Evolutionary conservation across 495 filamentous ascomycete species (phyloP), one percentile per base, ranked within the genome.

Genomic region (Aspergillus haitiensis): DNA sequence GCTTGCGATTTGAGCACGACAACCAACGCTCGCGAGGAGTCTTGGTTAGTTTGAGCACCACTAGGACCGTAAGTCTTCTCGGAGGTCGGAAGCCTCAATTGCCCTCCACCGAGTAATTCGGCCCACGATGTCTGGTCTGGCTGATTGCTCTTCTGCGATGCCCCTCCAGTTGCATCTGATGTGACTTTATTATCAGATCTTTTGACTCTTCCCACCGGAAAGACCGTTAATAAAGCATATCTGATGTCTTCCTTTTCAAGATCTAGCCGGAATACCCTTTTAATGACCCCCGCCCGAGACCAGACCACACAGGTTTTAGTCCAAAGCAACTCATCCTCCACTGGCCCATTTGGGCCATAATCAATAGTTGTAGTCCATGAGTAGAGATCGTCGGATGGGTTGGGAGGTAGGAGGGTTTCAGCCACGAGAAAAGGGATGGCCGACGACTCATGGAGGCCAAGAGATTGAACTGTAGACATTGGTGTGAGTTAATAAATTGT

Each of bases 1-100:
- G 91, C 92, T 67, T 97, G 93, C 5, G 90, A 89, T 71, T 92
- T 94, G 58, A 99, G 83, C 62, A 97, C 88, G 40, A 98, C 87
- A 6, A 98, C 92, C 52, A 99, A 75, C 31, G 94, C 88, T 81
- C 70, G 86, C 75, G 64, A 86, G 67, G 42, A 60, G 49, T 53
- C 65, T 45, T 67, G 59, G 31, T 49, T 62, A 8, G 63, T 44
- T 15, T 65, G 60, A 35, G 56, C 37, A 49, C 64, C 45, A 31
- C 67, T 60, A 15, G 61, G 52, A 16, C 64, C 55, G 48, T 54
- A 57, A n/a, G 56, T 40, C 53, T 67, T 63, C 39, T 62, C 64
- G 50, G 62, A 70, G 53, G 59, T 51, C 21, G 64, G 37, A n/a
- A 13, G 2, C 40, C 53, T 67, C n/a, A 65, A 58, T 8, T 64